A percentile compares a stretch with the other conserved stretches of the same genome.
Evolutionary conservation across 441 rosid genomes (phyloP).

Genomic region (Eruca vesicaria): DNA sequence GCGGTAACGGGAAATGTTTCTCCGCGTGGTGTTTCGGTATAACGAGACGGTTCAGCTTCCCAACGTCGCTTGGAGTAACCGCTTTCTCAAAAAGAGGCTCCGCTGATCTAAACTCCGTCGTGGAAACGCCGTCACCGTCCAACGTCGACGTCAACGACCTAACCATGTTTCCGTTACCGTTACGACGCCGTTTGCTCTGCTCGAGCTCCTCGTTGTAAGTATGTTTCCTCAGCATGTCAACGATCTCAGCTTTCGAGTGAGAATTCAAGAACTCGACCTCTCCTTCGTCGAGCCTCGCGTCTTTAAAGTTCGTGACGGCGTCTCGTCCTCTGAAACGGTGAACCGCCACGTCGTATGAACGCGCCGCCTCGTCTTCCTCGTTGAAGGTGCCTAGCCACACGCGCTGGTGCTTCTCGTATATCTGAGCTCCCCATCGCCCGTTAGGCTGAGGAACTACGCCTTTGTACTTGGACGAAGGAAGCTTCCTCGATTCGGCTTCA

Average conservation of each 20-base stretch:
- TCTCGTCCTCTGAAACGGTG: conserved; percentile 90
- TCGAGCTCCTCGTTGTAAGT: conserved; percentile 81
- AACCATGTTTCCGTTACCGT: conserved; percentile 16
- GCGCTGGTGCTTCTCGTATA: conserved; percentile 97
- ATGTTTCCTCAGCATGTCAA: conserved; percentile 92
- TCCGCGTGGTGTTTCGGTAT: conserved; percentile 97
- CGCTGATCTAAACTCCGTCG: conserved; percentile 41
- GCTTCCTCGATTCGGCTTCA: conserved; percentile 89
- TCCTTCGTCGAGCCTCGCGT: conserved; percentile 27
- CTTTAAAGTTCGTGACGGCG: conserved; percentile 82
- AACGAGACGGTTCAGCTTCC: conserved; percentile 89
- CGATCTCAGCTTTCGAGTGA: conserved; percentile 91
- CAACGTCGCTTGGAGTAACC: conserved; percentile 94
- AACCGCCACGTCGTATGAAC: conserved; percentile 85
- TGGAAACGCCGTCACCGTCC: conserved; percentile 8
- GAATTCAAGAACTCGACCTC: conserved; percentile 60
- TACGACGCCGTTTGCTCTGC: conserved; percentile 57
- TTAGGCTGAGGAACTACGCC: conserved; percentile 98
- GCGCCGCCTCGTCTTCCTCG: conserved; percentile 91
- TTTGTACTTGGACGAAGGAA: conserved; percentile 86
- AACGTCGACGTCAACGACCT: conserved; percentile 29
- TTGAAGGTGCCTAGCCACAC: conserved; percentile 99
- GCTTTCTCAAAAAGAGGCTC: conserved; percentile 83
- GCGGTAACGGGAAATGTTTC: conserved; percentile 76
- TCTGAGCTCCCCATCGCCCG: conserved; percentile 99